Percentiles rank a stretch among this genome's conserved stretches.
phyloP scores from a whole-genome alignment of 805 yeast genomes.

The Candida ovalis region DNA sequence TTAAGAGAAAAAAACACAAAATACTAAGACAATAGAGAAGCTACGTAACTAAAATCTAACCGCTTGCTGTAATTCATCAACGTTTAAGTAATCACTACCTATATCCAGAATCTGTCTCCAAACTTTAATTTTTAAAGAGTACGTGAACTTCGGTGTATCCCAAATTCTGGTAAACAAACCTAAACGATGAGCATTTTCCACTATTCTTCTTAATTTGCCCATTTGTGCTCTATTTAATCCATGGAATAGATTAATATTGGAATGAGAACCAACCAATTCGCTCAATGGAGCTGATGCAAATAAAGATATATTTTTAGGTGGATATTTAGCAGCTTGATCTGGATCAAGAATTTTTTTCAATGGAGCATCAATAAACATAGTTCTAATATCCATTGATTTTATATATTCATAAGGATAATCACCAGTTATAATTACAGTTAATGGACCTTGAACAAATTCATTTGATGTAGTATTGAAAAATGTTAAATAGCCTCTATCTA shows the following conservation, averaged over 20 bases:
- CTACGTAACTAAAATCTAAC: background rate
- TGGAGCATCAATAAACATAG: conserved; percentile 54
- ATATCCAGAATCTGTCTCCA: conserved; percentile 45
- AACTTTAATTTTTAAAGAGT: conserved; percentile 38
- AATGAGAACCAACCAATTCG: conserved; percentile 16
- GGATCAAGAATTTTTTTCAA: conserved; percentile 24
- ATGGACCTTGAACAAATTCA: conserved; percentile 44
- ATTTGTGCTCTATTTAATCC: conserved; percentile 36
- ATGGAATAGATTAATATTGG: conserved; percentile 9
- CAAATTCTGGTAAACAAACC: conserved; percentile 61
- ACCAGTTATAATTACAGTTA: conserved; percentile 64
- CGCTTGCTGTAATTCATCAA: conserved; percentile 47
- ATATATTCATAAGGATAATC: conserved; percentile 47
- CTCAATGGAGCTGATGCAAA: conserved; percentile 23
- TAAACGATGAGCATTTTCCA: conserved; percentile 40
- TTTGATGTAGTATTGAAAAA: conserved; percentile 37
- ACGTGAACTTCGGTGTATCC: conserved; percentile 72
- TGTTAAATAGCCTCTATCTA: conserved; percentile 47
- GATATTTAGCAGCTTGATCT: conserved; percentile 9
- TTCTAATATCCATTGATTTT: conserved; percentile 21
- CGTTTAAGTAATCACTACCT: conserved; percentile 57
- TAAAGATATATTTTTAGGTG: conserved; percentile 19
- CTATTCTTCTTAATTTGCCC: conserved; percentile 20
- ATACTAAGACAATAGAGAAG: background rate
- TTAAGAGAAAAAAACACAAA: background rate